phyloP scores from a whole-genome alignment of 257 asterid genomes.

The Knoxia roxburghii region DNA sequence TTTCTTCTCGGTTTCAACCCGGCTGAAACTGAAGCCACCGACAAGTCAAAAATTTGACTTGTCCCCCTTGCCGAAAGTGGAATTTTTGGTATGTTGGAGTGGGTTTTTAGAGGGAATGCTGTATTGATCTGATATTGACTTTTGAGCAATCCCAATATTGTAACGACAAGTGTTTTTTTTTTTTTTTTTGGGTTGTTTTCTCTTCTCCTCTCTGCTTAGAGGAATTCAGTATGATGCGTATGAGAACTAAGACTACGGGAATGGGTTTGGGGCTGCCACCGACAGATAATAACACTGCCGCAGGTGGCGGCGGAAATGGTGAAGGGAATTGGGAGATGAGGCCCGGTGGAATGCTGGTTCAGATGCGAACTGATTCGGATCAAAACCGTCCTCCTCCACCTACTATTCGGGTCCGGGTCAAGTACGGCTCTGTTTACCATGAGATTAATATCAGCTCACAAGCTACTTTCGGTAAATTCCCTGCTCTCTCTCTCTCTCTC shows the following conservation, averaged over 20 bases:
- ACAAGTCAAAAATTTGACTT: constrained; percentile 8
- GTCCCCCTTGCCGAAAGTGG: no score
- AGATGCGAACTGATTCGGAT: constrained; percentile 36
- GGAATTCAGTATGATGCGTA: constrained; percentile 19
- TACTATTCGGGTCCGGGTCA: constrained; percentile 41
- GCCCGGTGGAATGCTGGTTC: constrained; percentile 53
- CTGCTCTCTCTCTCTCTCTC: no score
- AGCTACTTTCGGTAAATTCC: constrained; percentile 40
- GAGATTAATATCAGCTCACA: constrained; percentile 40
- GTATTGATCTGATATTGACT: neutral
- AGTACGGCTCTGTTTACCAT: constrained; percentile 34
- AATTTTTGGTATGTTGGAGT: neutral
- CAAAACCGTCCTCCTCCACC: constrained; percentile 30
- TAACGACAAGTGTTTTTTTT: neutral
- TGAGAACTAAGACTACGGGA: constrained; percentile 15
- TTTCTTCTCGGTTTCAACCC: neutral
- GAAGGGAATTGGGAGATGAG: constrained; percentile 43
- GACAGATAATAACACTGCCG: constrained; percentile 2
- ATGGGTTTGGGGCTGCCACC: constrained; percentile 10
- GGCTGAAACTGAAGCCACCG: constrained; percentile 6
- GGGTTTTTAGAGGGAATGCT: neutral
- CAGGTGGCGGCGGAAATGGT: constrained; percentile 12
- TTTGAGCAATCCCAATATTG: neutral
- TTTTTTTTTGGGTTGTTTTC: no score
- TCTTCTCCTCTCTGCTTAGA: neutral